Conservation (phyloP, 2,329 filamentous ascomycete genomes). For the Scytalidium lignicola region DNA sequence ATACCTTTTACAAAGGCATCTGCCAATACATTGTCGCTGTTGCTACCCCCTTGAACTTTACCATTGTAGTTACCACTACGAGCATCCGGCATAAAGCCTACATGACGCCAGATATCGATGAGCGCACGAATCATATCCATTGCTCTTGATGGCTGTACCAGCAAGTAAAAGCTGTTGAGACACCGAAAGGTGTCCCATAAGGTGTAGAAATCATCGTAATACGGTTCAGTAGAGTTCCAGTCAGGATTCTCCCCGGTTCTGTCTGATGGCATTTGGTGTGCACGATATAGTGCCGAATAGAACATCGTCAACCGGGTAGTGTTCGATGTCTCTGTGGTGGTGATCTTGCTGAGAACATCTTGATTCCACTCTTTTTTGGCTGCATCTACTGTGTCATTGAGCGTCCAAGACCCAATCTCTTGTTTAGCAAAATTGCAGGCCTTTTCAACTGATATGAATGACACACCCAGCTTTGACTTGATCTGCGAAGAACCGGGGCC, state of each 20-base stretch:
- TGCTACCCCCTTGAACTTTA: slow-evolving; percentile 63
- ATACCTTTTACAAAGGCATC: slow-evolving; percentile 69
- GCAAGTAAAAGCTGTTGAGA: slow-evolving; percentile 46
- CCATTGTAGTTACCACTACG: slow-evolving; percentile 67
- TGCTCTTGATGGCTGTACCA: slow-evolving; percentile 57
- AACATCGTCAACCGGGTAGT: slow-evolving; percentile 44
- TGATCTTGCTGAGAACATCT: slow-evolving; percentile 58
- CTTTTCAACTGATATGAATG: slow-evolving; percentile 6
- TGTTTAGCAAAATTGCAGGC: slow-evolving; percentile 25
- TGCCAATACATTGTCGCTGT: slow-evolving; percentile 66
- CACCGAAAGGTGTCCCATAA: slow-evolving; percentile 61
- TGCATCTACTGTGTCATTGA: slow-evolving; percentile 33
- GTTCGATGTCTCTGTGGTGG: slow-evolving; percentile 32
- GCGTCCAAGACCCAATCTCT: slow-evolving; percentile 38
- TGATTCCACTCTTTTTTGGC: slow-evolving; percentile 53
- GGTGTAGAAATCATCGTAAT: slow-evolving; percentile 67
- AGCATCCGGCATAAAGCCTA: slow-evolving; percentile 60
- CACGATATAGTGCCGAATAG: slow-evolving; percentile 53
- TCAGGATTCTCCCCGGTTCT: slow-evolving; percentile 65
- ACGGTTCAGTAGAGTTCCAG: slow-evolving; percentile 59
- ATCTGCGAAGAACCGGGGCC: slow-evolving; percentile 29
- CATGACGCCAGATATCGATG: slow-evolving; percentile 61
- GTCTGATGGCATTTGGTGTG: slow-evolving; percentile 64
- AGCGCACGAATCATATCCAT: slow-evolving; percentile 60
- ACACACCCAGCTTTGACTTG: slow-evolving; percentile 32